These are phyloP conservation scores for Phytophthora melonis DNA, from an alignment of 352 stramenopile genomes.

Conservation along the genomic window DNA sequence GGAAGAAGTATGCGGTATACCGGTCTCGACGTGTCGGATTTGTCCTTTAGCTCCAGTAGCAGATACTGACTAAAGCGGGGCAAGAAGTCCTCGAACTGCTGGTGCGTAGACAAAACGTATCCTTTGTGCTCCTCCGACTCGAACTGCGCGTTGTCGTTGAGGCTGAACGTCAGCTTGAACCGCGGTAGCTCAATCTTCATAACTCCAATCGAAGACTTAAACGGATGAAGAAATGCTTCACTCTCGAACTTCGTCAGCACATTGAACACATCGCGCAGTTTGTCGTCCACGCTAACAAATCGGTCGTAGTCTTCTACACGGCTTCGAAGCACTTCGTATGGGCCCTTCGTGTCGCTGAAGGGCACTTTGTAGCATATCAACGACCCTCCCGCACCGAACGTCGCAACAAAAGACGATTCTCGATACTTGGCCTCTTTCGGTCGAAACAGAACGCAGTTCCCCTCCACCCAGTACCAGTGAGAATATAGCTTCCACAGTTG, in stretches of 20 bases:
- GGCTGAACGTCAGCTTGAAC: conserved; percentile 11
- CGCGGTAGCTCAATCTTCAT: background rate
- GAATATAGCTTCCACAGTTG: conserved; percentile 47
- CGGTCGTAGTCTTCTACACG: conserved; percentile 29
- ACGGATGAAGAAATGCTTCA: background rate
- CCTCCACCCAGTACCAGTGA: conserved; percentile 63
- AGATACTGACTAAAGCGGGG: conserved; percentile 53
- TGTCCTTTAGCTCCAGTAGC: conserved; percentile 28
- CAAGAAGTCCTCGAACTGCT: conserved; percentile 56
- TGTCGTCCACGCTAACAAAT: conserved; percentile 30
- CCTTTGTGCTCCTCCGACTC: conserved; percentile 16
- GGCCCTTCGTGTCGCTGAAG: conserved; percentile 29
- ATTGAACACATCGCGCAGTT: conserved; percentile 1
- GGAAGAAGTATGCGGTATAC: conserved; percentile 47
- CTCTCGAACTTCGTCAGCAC: conserved; percentile 58
- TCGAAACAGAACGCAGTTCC: conserved; percentile 51
- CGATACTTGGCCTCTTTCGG: conserved; percentile 26
- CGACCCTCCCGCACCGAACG: conserved; percentile 12
- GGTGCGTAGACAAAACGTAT: conserved; percentile 41
- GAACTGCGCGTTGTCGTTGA: background rate
- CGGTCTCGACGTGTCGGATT: conserved; percentile 22
- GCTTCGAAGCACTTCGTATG: conserved; percentile 25
- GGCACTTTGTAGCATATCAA: conserved; percentile 49
- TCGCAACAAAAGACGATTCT: conserved; percentile 33
- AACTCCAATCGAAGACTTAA: background rate